Conservation (phyloP, 176 grass and related monocot genomes). For the Paspalum notatum region DNA sequence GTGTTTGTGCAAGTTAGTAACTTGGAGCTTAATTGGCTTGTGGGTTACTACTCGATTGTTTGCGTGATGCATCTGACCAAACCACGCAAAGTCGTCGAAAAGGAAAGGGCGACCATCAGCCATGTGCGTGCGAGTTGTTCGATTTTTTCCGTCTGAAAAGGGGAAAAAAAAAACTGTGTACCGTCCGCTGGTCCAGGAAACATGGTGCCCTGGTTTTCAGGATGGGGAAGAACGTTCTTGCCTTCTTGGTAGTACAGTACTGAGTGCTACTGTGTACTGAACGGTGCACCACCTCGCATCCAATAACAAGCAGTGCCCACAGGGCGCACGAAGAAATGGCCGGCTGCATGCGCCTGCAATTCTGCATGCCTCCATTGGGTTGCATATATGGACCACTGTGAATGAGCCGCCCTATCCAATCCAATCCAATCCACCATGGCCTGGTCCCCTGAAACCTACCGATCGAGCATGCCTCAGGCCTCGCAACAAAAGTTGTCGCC, state of each 20-base stretch:
- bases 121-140: constrained; percentile 15
- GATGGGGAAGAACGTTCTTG: constrained; percentile 10
- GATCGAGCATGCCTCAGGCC: background rate
- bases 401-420: background rate
- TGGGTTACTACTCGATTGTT: constrained; percentile 15
- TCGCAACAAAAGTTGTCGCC: background rate
- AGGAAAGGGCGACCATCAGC: background rate
- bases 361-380: too few species aligned
- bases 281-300: background rate
- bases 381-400: background rate
- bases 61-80: background rate
- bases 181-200: constrained; percentile 38
- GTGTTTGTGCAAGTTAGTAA: background rate
- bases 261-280: too few species aligned
- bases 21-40: background rate
- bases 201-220: constrained; percentile 42
- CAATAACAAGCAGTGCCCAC: too few species aligned
- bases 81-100: background rate
- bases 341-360: too few species aligned
- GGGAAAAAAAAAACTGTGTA: background rate
- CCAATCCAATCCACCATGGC: background rate
- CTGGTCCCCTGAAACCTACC: background rate
- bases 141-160: too few species aligned
- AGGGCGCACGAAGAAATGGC: too few species aligned
- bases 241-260: constrained; percentile 2